Evolutionary conservation across 2,329 filamentous ascomycete genomes (phyloP).

Genomic region (Penicillium sp.): DNA sequence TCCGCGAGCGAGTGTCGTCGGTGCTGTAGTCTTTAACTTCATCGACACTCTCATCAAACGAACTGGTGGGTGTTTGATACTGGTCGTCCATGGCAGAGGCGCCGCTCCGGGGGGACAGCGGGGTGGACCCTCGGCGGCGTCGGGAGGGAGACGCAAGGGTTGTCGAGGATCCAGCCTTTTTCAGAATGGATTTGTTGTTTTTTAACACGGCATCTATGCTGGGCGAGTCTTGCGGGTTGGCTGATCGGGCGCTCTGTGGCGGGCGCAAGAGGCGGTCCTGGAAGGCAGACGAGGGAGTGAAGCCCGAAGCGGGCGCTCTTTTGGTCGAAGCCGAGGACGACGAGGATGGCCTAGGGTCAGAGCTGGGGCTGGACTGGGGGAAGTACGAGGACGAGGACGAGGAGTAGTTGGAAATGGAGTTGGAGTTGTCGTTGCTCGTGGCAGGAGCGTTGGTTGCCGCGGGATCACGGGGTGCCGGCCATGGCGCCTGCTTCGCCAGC

Average conservation of each 20-base stretch:
- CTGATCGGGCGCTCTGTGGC: slow-evolving; percentile 14
- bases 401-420: not conserved
- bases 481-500: slow-evolving; percentile 10
- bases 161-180: slow-evolving; percentile 9
- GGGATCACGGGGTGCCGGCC: slow-evolving; percentile 27
- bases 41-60: slow-evolving; percentile 13
- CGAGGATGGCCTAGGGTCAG: slow-evolving; percentile 46
- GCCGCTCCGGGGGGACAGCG: slow-evolving; percentile 11
- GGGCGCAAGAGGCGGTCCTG: slow-evolving; percentile 8
- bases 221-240: slow-evolving; percentile 8
- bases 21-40: slow-evolving; percentile 30
- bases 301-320: slow-evolving; percentile 44
- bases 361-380: slow-evolving; percentile 36
- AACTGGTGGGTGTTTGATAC: not conserved
- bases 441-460: slow-evolving; percentile 14
- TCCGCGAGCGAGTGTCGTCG: slow-evolving; percentile 36
- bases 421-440: slow-evolving; percentile 15
- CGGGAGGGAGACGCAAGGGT: slow-evolving; percentile 13
- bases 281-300: not conserved
- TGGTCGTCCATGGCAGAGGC: slow-evolving; percentile 20
- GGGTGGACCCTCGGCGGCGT: slow-evolving; percentile 23
- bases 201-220: slow-evolving; percentile 25
- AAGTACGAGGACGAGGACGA: not conserved
- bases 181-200: slow-evolving; percentile 16
- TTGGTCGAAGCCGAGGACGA: slow-evolving; percentile 16